Evolutionary conservation across 345 rosid species (phyloP).

Genomic region (Salix viminalis): DNA sequence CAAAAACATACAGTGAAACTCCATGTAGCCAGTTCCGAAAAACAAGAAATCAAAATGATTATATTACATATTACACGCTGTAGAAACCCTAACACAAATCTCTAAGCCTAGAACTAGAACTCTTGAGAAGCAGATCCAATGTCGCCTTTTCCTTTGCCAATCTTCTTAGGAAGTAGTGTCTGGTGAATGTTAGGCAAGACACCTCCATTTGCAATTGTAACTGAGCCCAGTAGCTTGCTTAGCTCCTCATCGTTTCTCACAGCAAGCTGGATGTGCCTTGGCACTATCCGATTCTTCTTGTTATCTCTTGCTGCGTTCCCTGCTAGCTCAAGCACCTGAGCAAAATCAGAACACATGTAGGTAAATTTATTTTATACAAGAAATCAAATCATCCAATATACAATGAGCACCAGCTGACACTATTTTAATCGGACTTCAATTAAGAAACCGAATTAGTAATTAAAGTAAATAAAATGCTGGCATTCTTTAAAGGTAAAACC

Average conservation of each 20-base stretch:
- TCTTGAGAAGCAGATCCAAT: constrained; percentile 64
- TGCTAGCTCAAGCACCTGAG: constrained; percentile 65
- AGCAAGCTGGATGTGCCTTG: constrained; percentile 71
- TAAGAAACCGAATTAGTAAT: too few relatives aligned
- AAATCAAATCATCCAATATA: too few relatives aligned
- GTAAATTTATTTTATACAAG: neutral
- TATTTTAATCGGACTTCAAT: too few relatives aligned
- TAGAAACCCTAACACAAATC: neutral
- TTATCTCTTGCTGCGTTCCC: constrained; percentile 79
- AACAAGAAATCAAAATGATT: neutral
- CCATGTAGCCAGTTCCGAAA: neutral
- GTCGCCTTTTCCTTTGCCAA: constrained; percentile 52
- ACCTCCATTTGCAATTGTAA: constrained; percentile 69
- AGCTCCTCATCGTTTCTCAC: constrained; percentile 68
- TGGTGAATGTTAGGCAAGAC: constrained; percentile 70
- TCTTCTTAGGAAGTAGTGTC: constrained; percentile 50
- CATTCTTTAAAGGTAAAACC: too few relatives aligned
- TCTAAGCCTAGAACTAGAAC: constrained; percentile 18
- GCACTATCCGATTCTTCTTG: constrained; percentile 65
- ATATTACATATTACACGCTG: constrained; percentile 15
- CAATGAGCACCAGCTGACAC: too few relatives aligned
- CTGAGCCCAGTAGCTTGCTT: constrained; percentile 58
- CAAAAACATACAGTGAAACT: neutral
- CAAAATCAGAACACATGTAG: neutral
- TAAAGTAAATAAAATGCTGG: too few relatives aligned